phyloP scores from a whole-genome alignment of 2,329 filamentous ascomycete genomes.

The Trichoderma polysporum region DNA sequence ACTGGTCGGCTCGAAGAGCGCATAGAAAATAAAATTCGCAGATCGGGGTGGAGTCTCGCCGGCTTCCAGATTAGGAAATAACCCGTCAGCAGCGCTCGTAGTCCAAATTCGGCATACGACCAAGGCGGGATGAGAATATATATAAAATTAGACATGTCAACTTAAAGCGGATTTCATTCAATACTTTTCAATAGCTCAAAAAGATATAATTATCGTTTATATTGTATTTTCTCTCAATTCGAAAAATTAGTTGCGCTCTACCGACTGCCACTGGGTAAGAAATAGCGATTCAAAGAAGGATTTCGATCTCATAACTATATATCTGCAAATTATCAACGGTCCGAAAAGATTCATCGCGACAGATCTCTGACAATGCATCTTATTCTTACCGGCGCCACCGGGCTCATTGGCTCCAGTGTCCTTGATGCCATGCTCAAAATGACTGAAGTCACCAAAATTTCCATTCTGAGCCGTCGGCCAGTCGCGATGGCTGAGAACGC shows the following conservation, averaged over 20 bases:
- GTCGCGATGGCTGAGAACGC: constrained; percentile 18
- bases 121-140: neutral
- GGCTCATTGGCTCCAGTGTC: constrained; percentile 18
- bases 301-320: neutral
- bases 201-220: neutral
- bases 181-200: neutral
- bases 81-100: neutral
- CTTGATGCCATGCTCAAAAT: constrained; percentile 21
- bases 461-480: constrained; percentile 19
- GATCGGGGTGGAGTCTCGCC: neutral
- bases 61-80: neutral
- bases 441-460: constrained; percentile 20
- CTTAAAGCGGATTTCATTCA: neutral
- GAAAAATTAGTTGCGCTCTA: neutral
- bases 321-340: neutral
- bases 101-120: neutral
- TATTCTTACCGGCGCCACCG: constrained; percentile 20
- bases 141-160: neutral
- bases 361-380: constrained; percentile 10
- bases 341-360: neutral
- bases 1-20: neutral
- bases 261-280: neutral
- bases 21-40: neutral
- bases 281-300: neutral
- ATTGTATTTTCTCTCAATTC: neutral